Base-by-base conservation (phyloP, 331 rosid species). In the Telfairia occidentalis region DNA sequence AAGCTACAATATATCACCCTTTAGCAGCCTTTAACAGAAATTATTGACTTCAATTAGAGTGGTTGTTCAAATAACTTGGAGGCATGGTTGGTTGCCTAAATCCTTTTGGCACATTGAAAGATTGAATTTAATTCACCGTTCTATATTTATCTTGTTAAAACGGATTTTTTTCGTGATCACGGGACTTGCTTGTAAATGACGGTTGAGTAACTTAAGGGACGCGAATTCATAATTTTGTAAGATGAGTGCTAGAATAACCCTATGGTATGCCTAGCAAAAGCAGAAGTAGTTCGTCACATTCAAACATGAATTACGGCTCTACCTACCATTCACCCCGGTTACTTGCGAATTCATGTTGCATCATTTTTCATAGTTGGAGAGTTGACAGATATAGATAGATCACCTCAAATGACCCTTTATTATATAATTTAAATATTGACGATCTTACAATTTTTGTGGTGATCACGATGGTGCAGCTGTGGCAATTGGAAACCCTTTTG, bases 401-500 rank as follows among this genome's bases (percentile, higher is more conserved):
- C 70, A n/a, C 16, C 73, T 11, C 15, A 15, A 53, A 42, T 42
- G n/a, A n/a, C 70, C 38, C 76, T 49, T 24, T 28, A 15, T 13
- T 52, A 55, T 74, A 52, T 54, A 21, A 70, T 74, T 81, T 46
- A 73, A 58, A 45, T 76, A 16, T 7, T 71, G 49, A 84, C 55
- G 69, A 76, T 72, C 78, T 83, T 54, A 71, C 43, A 77, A 77
- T 76, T 43, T 83, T 82, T 79, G 74, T 54, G 70, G 24, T 32
- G 26, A 61, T 61, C 26, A n/a, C 26, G 43, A 13, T 61, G 70
- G 45, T 61, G 79, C 92, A 95, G 99, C 85, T 95, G 53, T 95
- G 99, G 99, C 99, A 95, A 79, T 74, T 95, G 90, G 99, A 95
- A 75, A 92, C 97, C 63, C 97, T 95, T 77, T 80, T 95, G 77